Evolutionary conservation across 2,329 filamentous ascomycete species (phyloP), one percentile per base, ranked within the genome.

Genomic region (Alternaria brassicae): DNA sequence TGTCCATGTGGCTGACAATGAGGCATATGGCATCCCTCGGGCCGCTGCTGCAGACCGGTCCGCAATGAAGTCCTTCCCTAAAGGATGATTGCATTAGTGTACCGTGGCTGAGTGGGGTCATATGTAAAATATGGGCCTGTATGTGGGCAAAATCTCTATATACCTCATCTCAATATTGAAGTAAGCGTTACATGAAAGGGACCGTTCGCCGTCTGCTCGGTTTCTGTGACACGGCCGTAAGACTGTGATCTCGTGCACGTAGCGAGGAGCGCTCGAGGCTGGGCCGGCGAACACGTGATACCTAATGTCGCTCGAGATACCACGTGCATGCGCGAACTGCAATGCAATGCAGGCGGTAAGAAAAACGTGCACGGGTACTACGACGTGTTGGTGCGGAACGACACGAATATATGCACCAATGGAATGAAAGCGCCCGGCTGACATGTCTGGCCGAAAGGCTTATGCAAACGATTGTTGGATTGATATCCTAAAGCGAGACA

Each of bases 381-480:
- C 37, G 23, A 32, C 36, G 40, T 34, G 54, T 45, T 57, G 54
- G 40, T 36, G 36, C 30, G 19, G 10, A 8, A 44, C 10, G 25
- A 28, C 53, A 37, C 34, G 32, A 28, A 25, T 10, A 36, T 36
- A 44, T 44, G 51, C 44, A 58, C 42, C 56, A 55, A 55, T 55
- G 37, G 25, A 25, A 58, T 51, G 30, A 44, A 53, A 55, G 36
- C 17, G 32, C 44, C 56, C 56, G 44, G 37, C 51, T 55, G 37
- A 55, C 36, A 32, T n/a, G 44, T 17, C 37, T 49, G 39, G 40
- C 32, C 17, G n/a, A 40, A 30, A 58, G 56, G 56, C 51, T 49
- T 55, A 2, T 58, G 56, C 42, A 40, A 58, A 55, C 28, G 25
- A 40, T 21, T 27, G 52, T 58, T 58, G 51, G 37, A 58, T 58